Evolutionary conservation across 352 stramenopile genomes (phyloP), one percentile per base, ranked within the genome.

Genomic region (Phytophthora palmivora): DNA sequence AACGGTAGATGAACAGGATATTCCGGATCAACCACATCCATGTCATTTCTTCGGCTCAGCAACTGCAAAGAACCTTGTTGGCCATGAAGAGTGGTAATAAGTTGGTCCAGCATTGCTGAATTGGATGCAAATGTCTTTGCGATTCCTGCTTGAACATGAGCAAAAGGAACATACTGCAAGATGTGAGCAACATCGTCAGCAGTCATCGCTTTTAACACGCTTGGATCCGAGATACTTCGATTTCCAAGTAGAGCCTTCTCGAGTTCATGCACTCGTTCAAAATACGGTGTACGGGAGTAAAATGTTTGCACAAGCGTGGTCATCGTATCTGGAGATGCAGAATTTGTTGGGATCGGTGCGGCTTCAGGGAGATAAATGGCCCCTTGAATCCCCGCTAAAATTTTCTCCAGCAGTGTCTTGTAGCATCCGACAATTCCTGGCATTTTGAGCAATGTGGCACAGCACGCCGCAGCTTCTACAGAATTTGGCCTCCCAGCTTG

Each of bases 391-490:
- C 84, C 82, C 0, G 70, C 32, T 0, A 79, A 76, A 39, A 94
- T 58, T 49, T 94, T 93, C 30, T 90, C 70, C 19, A 94, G 68
- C 52, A 94, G 46, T 7, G 76, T 79, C 18, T 30, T 65, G 50
- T 93, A 94, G 49, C 78, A 90, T 2, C 82, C 82, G 12, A 94
- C 74, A 24, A 94, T 85, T 0, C 86, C 86, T 12, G 86, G 84
- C 68, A 94, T 90, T 43, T 93, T 92, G 18, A 89, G 57, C 34
- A 94, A 66, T 22, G 82, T 91, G 6, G 86, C 86, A 53, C 84
- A 92, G 46, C 84, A 93, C 1, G 82, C 84, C 1, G 86, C 86
- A 30, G 76, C 81, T 52, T 94, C 84, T 12, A 94, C 75, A 0
- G 82, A 78, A 48, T 90, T 92, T 0, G 86, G 86, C 9, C 84